Base-by-base conservation (phyloP, 2,329 filamentous ascomycete genomes). In the Alternaria longipes region DNA sequence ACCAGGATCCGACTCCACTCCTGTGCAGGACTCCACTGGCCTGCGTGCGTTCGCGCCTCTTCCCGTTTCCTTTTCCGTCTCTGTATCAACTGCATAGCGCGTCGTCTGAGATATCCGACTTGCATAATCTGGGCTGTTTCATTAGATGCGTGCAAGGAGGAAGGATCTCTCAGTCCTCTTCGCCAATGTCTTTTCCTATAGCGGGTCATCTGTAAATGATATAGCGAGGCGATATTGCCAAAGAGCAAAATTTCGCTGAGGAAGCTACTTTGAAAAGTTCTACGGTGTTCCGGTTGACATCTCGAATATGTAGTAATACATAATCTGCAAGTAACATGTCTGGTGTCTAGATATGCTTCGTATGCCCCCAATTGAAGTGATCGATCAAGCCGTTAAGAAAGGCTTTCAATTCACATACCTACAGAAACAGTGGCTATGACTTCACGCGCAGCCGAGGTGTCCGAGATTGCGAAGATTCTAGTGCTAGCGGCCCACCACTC, bases 51-150 rank as follows among this genome's bases (percentile, higher is more conserved):
- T 60, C 64, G 66, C 60, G 62, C 58, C 59, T 64, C 20, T 69
- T 62, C 59, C 54, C 53, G 32, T 66, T 53, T 72, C 52, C 68
- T 56, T 50, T 65, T 57, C 54, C 47, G 54, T 70, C 62, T 65
- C 55, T 32, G 67, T 69, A 60, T 68, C 66, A 57, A 53, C 65
- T 77, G 74, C 73, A 78, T 78, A 76, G 74, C 71, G 72, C 64
- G 64, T 65, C 50, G 65, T 72, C 68, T 69, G 76, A 77, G 77
- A 79, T 79, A 79, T 79, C 76, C 77, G 72, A 79, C 77, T 79
- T 79, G 77, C 77, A 78, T 78, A 73, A 69, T 74, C 67, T 64
- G 65, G 66, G 54, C 65, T 69, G 67, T 55, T 61, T 59, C 49
- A 44, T 62, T 65, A 70, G 67, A 73, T 69, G 64, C 59, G 70